Evolutionary conservation across 1,139 yeast species (phyloP), one percentile per base, ranked within the genome.

Genomic region (Geotrichum citri-aurantii): DNA sequence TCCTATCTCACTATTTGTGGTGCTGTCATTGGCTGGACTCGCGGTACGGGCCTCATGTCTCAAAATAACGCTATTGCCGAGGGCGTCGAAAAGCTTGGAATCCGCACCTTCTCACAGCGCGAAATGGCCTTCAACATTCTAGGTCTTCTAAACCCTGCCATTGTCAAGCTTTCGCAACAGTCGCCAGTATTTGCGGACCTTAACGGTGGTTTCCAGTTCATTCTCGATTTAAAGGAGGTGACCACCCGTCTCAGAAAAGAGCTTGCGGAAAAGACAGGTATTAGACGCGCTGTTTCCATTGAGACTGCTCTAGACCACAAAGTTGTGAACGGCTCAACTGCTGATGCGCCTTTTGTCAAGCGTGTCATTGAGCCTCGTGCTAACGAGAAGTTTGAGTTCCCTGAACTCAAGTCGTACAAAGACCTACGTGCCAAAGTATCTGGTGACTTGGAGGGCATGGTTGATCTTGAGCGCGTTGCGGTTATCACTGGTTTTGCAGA

Each of bases 31-130:
- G 99, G 99, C 73, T 93, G 99, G 99, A 93, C 99, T 64, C 89
- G 99, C 82, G 99, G 99, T 76, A 93, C 99, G 63, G 99, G 99
- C 72, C 84, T 93, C 72, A 93, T 93, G 99, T 81, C 92, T 71
- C 97, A 87, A 68, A 93, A 93, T 81, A 93, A 93, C 79, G 87
- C 90, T 73, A 89, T 93, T 74, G 97, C 99, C 61, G 97, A 92
- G 78, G 97, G 97, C 67, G 88, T 93, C 72, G 99, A 93, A 78
- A 84, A 85, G 73, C 79, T 88, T 65, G 98, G 98, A 69, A 97
- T 93, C 58, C 88, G 98, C 78, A 93, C 99, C 54, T 93, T 92
- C 82, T 88, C 96, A 62, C 98, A 93, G 78, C 88, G 88, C 78
- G 99, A 93, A 79, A 93, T 93, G 99, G 98, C 99, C 53, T 93